Base-by-base conservation (phyloP, 2,329 filamentous ascomycete species). In the Teratosphaeria viscida region DNA sequence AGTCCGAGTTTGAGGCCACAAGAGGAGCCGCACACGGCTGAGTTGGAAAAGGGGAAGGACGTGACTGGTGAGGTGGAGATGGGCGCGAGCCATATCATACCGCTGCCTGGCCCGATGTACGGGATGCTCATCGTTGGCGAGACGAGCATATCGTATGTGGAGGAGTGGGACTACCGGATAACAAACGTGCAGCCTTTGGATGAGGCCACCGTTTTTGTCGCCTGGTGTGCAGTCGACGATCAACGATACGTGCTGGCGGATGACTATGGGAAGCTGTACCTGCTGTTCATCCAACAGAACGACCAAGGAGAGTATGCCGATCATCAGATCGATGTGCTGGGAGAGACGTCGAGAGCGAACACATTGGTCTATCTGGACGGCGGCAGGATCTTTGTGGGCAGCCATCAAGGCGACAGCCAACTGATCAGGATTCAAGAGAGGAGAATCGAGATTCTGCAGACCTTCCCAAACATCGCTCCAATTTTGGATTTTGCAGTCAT, bases 401-500 rank as follows among this genome's bases (percentile, higher is more conserved):
- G 92, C 1, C 92, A 96, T 72, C 88, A 94, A 67, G 92, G 92
- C 39, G 90, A 99, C 72, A 95, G 90, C 1, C 91, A 96, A 70
- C 80, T 97, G 8, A 82, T 94, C 55, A 80, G 78, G 55, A 81
- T 91, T 58, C 60, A 57, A 26, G 73, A 77, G 53, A 78, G 86
- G 35, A 81, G 79, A 0, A 78, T 92, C 61, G 79, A 86, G 55
- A 74, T 92, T 4, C 73, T 94, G 10, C 90, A 96, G 70, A 87
- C 84, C 0, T 80, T 95, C 59, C 78, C 83, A 3, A 99, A 96
- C 69, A 90, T 97, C 66, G 91, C 89, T 0, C 94, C 94, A 0
- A 89, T 99, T 52, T 76, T 97, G 47, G 94, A 99, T 71, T 96
- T 99, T 67, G 87, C 89, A 0, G 85, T 99, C 16, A 96, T 97